Evolutionary conservation across 2,329 filamentous ascomycete species (phyloP).

Genomic region (Alternaria conjuncta): DNA sequence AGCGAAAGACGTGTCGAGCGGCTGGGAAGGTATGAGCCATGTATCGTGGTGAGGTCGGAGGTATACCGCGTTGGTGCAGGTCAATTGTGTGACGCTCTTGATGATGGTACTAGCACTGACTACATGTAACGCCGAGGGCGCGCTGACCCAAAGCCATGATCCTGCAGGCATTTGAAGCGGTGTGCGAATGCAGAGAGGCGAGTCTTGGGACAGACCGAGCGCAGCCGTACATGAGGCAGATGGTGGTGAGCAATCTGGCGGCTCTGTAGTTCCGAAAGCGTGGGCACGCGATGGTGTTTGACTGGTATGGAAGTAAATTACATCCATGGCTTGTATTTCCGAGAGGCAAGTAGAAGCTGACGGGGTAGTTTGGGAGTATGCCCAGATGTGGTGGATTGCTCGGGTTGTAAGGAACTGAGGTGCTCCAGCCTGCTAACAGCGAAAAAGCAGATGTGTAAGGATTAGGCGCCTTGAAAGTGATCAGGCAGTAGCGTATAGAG

Average conservation of each 20-base stretch:
- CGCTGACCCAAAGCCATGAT: background rate
- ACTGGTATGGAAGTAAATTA: background rate
- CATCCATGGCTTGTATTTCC: background rate
- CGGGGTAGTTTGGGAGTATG: too few species aligned
- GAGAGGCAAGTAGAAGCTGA: background rate
- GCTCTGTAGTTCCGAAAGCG: background rate
- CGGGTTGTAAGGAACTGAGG: too few species aligned
- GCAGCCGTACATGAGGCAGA: background rate
- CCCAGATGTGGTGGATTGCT: too few species aligned
- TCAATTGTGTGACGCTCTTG: background rate
- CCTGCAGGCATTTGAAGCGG: background rate
- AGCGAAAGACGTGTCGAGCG: background rate
- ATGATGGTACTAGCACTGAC: background rate
- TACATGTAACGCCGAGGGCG: background rate
- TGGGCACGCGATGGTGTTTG: background rate
- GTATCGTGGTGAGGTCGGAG: background rate
- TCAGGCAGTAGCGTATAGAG: background rate
- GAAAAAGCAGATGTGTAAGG: background rate
- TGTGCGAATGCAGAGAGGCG: background rate
- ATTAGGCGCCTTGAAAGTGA: background rate
- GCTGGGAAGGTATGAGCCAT: background rate
- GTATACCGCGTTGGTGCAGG: background rate
- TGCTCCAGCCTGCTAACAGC: background rate
- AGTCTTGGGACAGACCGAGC: background rate
- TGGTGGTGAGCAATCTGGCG: background rate